Base-by-base conservation (phyloP, 306 rosid species). In the Vigna radiata region DNA sequence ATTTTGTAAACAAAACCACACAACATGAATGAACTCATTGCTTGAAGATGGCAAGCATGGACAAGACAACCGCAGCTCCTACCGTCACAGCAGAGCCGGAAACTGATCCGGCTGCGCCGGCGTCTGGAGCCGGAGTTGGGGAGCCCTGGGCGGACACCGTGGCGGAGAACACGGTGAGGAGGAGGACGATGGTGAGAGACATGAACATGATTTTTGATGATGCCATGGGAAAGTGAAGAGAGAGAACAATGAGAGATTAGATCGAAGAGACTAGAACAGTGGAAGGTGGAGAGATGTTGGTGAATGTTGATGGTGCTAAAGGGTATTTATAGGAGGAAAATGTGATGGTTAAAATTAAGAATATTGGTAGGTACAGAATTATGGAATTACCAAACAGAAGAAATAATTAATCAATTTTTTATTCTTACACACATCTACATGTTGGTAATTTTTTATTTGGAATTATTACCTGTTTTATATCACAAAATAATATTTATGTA, bases 101-200 rank as follows among this genome's bases (percentile, higher is more conserved):
- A 12, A 11, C 66, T 21, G 82, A 67, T 23, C 43, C 33, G 2
- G 89, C 82, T 0, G 85, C 83, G 70, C 87, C 91, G 41, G 19
- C 64, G 1, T 75, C 76, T 0, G 52, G 72, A 4, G 33, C 37
- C 4, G 81, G 90, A 0, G 77, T 41, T 4, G 73, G 83, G 0
- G 79, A 75, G 0, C 79, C 86, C 63, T 84, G 89, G 4, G 85
- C 88, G 16, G 78, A 48, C 0, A 72, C 81, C 5, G 61, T 52
- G 67, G 78, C 56, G 8, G 73, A 53, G 49, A 81, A 66, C 54
- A 83, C 10, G 4, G 61, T 64, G 3, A 72, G 63, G 25, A 49
- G 31, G 7, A 80, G 73, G 73, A 78, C 9, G 46, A 61, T 0
- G 31, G 62, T 23, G 36, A 78, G 17, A 27, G 68, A 77, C 80